phyloP scores from a whole-genome alignment of 805 yeast species.

The Sugiyamaella boreocaroliniensis region DNA sequence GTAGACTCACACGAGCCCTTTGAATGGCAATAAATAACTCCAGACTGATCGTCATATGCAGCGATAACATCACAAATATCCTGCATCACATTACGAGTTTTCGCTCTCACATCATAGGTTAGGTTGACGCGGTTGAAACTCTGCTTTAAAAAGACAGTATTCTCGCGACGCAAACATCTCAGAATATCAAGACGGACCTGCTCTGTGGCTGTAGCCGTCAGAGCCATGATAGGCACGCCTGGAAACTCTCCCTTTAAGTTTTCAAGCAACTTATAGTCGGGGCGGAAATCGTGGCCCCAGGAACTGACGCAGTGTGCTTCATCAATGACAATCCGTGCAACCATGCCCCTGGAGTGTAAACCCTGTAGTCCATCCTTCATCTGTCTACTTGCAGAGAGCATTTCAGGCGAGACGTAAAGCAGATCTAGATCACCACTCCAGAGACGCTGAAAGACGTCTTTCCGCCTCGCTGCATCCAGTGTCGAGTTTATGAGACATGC shows the following conservation, averaged over 20 bases:
- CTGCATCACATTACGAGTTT: conserved; percentile 35
- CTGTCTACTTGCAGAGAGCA: conserved; percentile 69
- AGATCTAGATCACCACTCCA: conserved; percentile 62
- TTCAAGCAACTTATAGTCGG: conserved; percentile 81
- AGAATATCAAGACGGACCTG: conserved; percentile 81
- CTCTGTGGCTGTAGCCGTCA: conserved; percentile 95
- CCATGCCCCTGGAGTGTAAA: conserved; percentile 46
- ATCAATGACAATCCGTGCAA: conserved; percentile 88
- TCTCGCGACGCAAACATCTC: conserved; percentile 59
- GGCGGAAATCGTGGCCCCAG: conserved; percentile 98
- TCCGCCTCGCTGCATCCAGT: conserved; percentile 56
- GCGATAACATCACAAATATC: conserved; percentile 54
- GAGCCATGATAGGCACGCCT: conserved; percentile 83
- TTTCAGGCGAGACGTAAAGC: conserved; percentile 89
- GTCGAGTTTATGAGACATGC: conserved; percentile 89
- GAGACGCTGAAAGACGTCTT: conserved; percentile 54
- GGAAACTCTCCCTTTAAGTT: conserved; percentile 70
- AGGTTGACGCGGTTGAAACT: conserved; percentile 88
- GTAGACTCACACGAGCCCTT: conserved; percentile 83
- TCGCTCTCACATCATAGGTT: conserved; percentile 67
- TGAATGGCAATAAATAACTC: conserved; percentile 91
- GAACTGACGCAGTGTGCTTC: conserved; percentile 98
- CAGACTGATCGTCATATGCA: conserved; percentile 50
- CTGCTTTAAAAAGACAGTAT: conserved; percentile 61
- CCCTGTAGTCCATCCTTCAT: conserved; percentile 54